Conservation (phyloP, 108 stramenopile genomes). For the Cylindrotheca fusiformis region DNA sequence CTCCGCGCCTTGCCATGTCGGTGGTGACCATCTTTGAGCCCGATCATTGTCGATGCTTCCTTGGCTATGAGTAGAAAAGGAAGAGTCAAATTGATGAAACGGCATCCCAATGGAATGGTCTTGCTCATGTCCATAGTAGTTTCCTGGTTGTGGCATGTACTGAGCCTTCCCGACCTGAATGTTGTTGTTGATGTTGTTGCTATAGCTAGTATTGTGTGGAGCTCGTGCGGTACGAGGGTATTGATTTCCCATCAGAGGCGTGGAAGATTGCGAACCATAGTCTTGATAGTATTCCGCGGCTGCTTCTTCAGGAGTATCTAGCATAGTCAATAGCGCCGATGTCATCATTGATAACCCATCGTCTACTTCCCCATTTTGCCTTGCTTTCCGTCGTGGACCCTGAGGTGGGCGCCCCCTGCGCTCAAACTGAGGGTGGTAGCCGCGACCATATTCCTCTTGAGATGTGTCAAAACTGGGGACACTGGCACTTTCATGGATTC, state of each 20-base stretch:
- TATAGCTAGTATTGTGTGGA: neutral
- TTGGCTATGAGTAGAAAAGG: too few species aligned
- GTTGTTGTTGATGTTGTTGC: neutral
- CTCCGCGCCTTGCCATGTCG: constrained; percentile 20
- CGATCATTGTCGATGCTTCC: neutral
- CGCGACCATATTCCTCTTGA: neutral
- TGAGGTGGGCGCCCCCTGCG: constrained; percentile 6
- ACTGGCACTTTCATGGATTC: constrained; percentile 12
- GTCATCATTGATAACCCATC: constrained; percentile 87
- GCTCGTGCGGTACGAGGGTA: neutral
- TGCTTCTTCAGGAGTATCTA: constrained; percentile 67
- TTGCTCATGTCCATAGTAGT: neutral
- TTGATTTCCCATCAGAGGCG: constrained; percentile 5
- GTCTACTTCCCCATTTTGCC: constrained; percentile 31
- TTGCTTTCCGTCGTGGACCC: constrained; percentile 12
- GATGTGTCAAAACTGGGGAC: constrained; percentile 6
- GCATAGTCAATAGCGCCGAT: constrained; percentile 79
- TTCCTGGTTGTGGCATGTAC: neutral
- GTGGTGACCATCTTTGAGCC: neutral
- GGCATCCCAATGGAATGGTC: neutral
- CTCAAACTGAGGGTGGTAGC: constrained; percentile 13
- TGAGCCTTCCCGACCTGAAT: too few species aligned
- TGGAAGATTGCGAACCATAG: constrained; percentile 14
- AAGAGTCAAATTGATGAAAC: neutral
- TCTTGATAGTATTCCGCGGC: constrained; percentile 17